Base-by-base conservation (phyloP, 2,329 filamentous ascomycete species). In the Mycogone perniciosa region DNA sequence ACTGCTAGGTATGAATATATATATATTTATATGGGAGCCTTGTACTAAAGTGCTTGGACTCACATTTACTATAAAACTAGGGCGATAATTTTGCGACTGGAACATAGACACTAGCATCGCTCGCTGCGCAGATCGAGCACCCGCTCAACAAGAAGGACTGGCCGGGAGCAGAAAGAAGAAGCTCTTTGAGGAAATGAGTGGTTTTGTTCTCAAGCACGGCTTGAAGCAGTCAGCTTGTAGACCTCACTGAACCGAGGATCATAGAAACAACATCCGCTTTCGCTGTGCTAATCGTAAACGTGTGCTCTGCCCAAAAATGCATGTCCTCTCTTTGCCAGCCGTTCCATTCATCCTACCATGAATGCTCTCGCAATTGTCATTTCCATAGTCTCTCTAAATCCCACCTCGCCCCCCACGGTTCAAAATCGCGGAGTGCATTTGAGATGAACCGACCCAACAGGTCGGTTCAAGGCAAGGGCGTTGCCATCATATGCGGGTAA, bases 101-200 rank as follows among this genome's bases (percentile, higher is more conserved):
- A 10, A 61, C 63, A 1, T 55, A 53, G 31, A 60, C 61, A 4
- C 61, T 61, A 5, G 43, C 42, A 13, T 62, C 63, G 11, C 53
- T 65, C 6, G 59, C 55, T 8, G 54, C 54, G 29, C 59, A 64
- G 50, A 64, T 62, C 37, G 45, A 59, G 39, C 40, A 54, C n/a
- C 58, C 59, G 42, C 54, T 60, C 44, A 42, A 27, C 31, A 41
- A 39, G 42, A 38, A 13, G 5, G 13, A 29, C 42, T 20, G 26
- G 34, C 8, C 2, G 7, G 10, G 6, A n/a, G 10, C n/a, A 3
- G 9, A 11, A 38, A 37, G 34, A 8, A 13, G 13, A 37, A n/a
- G 33, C 33, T 9, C n/a, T n/a, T n/a, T 9, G 33, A 35, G 33
- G 33, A 37, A 37, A 6, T 37, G 34, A 13, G 34, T 13, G 5